Percentiles rank a stretch among this genome's conserved stretches.
Evolutionary conservation across 148 eudicot species (phyloP).

Genomic region (Camellia granthamiana): DNA sequence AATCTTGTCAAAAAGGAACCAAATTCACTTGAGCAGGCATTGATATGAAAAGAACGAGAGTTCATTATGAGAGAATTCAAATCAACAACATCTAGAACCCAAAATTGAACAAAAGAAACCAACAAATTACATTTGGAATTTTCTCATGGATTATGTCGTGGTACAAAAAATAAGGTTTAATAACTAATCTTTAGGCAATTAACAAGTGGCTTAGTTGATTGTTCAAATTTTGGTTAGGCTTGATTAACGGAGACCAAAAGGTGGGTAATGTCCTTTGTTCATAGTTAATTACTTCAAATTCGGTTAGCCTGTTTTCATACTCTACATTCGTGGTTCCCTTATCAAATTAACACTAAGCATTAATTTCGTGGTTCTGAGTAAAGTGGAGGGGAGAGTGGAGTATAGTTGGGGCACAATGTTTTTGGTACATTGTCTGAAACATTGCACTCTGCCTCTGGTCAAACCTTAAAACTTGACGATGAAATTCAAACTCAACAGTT

Average conservation of each 20-base stretch:
- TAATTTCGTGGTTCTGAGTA: not conserved
- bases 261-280: not conserved
- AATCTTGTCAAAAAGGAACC: not conserved
- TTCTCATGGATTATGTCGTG: not conserved
- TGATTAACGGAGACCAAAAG: not conserved
- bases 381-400: not conserved
- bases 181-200: too few species aligned
- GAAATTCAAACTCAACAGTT: not conserved
- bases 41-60: not conserved
- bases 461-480: not conserved
- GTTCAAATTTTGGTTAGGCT: not conserved
- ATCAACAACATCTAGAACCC: not conserved
- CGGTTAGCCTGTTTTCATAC: not conserved
- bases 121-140: not conserved
- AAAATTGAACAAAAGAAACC: not conserved
- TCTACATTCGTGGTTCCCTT: not conserved
- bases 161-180: not conserved
- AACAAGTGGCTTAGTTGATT: not conserved
- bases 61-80: not conserved
- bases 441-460: not conserved
- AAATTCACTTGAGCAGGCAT: not conserved
- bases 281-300: not conserved
- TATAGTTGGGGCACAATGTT: not conserved
- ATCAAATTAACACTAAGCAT: not conserved
- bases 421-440: not conserved